phyloP scores from a whole-genome alignment of 495 filamentous ascomycete species.

The Penicillium angulare region DNA sequence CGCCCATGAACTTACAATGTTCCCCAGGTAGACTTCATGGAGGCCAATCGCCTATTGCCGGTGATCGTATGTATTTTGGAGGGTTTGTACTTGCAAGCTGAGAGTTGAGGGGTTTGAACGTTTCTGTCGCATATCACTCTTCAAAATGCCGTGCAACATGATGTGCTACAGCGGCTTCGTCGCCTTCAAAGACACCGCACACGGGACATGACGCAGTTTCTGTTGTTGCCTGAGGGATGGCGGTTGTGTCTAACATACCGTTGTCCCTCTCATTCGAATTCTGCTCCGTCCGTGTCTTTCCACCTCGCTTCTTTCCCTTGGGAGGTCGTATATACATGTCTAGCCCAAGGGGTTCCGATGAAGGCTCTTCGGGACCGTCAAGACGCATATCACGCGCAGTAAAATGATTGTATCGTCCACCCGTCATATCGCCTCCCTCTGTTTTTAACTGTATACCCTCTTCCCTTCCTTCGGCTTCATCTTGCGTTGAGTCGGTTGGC shows the following conservation, averaged over 20 bases:
- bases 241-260: not conserved
- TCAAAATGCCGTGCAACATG: slow-evolving; percentile 30
- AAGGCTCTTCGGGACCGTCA: slow-evolving; percentile 8
- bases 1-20: too few relatives aligned
- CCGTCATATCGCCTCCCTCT: not conserved
- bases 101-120: too few relatives aligned
- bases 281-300: not conserved
- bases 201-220: slow-evolving; percentile 18
- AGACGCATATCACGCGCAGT: slow-evolving; percentile 6
- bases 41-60: too few relatives aligned
- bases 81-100: too few relatives aligned
- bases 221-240: not conserved
- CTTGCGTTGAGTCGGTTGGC: not conserved
- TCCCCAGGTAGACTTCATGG: too few relatives aligned
- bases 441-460: slow-evolving; percentile 1
- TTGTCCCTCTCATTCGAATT: not conserved
- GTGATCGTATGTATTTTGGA: too few relatives aligned
- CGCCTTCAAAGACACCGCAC: slow-evolving; percentile 24
- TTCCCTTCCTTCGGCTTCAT: not conserved
- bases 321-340: slow-evolving; percentile 11
- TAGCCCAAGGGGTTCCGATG: slow-evolving; percentile 6
- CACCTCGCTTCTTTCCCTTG: slow-evolving; percentile 10
- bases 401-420: slow-evolving; percentile 9
- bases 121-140: slow-evolving; percentile 14
- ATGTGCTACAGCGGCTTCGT: slow-evolving; percentile 29